Evolutionary conservation across 2,329 filamentous ascomycete genomes (phyloP).

Genomic region (Botrytis byssoidea): DNA sequence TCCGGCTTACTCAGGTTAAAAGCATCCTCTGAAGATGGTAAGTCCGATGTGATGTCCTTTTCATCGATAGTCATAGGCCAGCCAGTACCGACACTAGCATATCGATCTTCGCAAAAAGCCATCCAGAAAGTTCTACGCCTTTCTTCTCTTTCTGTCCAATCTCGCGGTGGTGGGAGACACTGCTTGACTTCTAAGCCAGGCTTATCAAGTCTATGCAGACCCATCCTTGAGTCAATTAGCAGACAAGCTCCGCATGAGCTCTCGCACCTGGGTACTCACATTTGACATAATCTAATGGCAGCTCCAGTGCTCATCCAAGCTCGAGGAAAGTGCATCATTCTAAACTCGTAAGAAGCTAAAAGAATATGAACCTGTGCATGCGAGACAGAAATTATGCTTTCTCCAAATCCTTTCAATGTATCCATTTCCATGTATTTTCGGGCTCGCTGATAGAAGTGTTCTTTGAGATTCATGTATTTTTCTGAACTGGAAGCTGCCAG

Average conservation of each 20-base stretch:
- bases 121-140: constrained; percentile 92
- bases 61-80: constrained; percentile 97
- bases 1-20: constrained; percentile 78
- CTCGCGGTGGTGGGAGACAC: constrained; percentile 77
- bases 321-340: constrained; percentile 93
- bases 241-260: background rate
- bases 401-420: constrained; percentile 89
- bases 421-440: constrained; percentile 89
- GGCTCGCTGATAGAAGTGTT: constrained; percentile 85
- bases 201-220: constrained; percentile 83
- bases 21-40: constrained; percentile 81
- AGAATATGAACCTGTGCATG: constrained; percentile 85
- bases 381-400: constrained; percentile 79
- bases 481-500: constrained; percentile 82
- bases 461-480: constrained; percentile 75
- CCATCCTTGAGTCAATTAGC: constrained; percentile 69
- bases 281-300: constrained; percentile 76
- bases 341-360: constrained; percentile 85
- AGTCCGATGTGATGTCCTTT: constrained; percentile 80
- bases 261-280: constrained; percentile 53
- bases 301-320: constrained; percentile 92
- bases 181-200: constrained; percentile 86
- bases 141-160: constrained; percentile 94
- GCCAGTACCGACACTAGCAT: constrained; percentile 92
- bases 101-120: constrained; percentile 85